These are phyloP conservation scores for Lagenidium giganteum DNA, from an alignment of 352 stramenopile genomes.

Conservation along the genomic window DNA sequence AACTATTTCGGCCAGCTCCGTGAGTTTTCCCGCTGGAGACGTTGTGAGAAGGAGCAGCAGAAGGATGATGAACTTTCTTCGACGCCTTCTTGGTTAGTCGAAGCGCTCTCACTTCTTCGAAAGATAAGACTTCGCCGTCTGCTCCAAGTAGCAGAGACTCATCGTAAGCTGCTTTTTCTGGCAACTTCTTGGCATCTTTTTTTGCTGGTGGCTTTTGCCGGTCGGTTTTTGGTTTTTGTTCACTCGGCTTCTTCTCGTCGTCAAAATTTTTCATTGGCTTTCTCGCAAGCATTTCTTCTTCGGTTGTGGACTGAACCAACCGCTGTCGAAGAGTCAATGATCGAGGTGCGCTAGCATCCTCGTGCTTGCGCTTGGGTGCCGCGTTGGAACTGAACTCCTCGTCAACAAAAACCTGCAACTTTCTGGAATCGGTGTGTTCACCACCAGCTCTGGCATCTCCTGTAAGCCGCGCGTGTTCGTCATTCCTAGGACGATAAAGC, in stretches of 20 bases:
- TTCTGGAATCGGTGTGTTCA: too few species aligned
- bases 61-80: too few species aligned
- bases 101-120: conserved; percentile 78
- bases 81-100: too few species aligned
- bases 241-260: conserved; percentile 5
- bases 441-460: too few species aligned
- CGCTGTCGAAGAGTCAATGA: conserved; percentile 68
- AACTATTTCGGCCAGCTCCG: too few species aligned
- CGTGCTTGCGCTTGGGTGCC: conserved; percentile 7
- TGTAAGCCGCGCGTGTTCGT: too few species aligned
- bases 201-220: conserved; percentile 8
- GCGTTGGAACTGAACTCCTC: conserved; percentile 38
- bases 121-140: conserved; percentile 51
- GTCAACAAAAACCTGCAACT: conserved; percentile 80
- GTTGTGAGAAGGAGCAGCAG: too few species aligned
- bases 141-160: conserved; percentile 28
- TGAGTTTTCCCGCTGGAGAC: too few species aligned
- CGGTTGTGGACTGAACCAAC: conserved; percentile 56
- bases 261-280: conserved; percentile 79
- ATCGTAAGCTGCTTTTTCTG: conserved; percentile 39
- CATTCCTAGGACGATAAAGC: too few species aligned
- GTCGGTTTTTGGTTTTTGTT: neutral
- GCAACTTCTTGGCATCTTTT: conserved; percentile 8
- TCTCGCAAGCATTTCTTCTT: conserved; percentile 70
- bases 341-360: conserved; percentile 25